Evolutionary conservation across 306 rosid species (phyloP).

Genomic region (Rosa rugosa): DNA sequence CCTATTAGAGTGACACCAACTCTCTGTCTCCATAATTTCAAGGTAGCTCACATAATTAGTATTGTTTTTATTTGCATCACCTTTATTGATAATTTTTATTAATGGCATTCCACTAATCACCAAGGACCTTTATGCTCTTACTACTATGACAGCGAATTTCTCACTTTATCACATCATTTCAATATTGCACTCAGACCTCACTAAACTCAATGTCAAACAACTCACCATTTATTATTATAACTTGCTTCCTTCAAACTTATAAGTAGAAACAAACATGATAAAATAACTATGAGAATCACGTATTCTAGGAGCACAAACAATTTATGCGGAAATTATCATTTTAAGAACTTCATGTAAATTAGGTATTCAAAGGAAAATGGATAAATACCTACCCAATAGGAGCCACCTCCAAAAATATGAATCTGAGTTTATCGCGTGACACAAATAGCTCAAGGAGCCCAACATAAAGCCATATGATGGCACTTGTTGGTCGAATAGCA

Average conservation of each 20-base stretch:
- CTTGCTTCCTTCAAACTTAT: background rate
- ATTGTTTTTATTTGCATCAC: background rate
- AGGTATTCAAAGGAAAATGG: slow-evolving; percentile 11
- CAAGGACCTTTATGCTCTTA: background rate
- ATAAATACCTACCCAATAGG: slow-evolving; percentile 75
- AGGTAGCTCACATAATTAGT: background rate
- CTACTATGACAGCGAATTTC: background rate
- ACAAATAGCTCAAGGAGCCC: slow-evolving; percentile 67
- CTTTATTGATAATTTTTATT: background rate
- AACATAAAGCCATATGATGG: slow-evolving; percentile 78
- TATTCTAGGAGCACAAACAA: background rate
- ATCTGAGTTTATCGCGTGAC: slow-evolving; percentile 46
- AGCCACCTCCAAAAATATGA: slow-evolving; percentile 71
- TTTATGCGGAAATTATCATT: background rate
- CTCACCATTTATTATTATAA: background rate
- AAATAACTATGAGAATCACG: background rate
- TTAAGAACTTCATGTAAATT: background rate
- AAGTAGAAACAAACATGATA: background rate
- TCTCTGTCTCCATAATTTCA: background rate
- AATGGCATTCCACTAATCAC: background rate
- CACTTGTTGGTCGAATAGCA: slow-evolving; percentile 88
- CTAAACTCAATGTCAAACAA: background rate
- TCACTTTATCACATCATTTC: background rate
- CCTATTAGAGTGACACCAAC: background rate
- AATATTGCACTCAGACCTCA: background rate